Base-by-base conservation (phyloP, 108 stramenopile species). In the Cyclotella sp. region DNA sequence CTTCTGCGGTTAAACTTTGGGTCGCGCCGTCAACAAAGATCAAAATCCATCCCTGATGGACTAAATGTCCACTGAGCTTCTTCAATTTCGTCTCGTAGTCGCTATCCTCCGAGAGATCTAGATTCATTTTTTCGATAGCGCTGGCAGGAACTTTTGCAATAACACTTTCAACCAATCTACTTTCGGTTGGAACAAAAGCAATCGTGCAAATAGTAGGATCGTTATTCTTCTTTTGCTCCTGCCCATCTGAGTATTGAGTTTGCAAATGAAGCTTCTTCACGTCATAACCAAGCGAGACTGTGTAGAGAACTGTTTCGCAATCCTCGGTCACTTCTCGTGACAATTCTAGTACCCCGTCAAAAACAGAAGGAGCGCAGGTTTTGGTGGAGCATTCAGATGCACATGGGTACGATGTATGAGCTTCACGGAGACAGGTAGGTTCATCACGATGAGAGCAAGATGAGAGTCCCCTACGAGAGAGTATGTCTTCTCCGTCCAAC, bases 241-340 rank as follows among this genome's bases (percentile, higher is more conserved):
- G 69, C 9, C 87, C 87, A 58, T 91, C 87, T 61, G 76, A 82
- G 72, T 87, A 89, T 63, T 84, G 77, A 0, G 90, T 82, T 24
- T 86, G 65, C 41, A 90, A 55, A 16, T 68, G 39, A 3, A 89
- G 40, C 39, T 83, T 75, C 44, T 81, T 44, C 14, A 86, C 84
- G 57, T 90, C 77, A 43, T 79, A 74, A 10, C 86, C 90, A 57
- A 93, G 79, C n/a, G 81, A 71, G 62, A 86, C 79, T 3, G 89
- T 93, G 83, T 91, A 93, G 53, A 93, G 70, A 22, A 91, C 90
- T 60, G 84, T 70, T 40, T 89, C 85, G 59, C 93, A 93, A 29
- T 79, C 90, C 55, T 87, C 89, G 13, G 93, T 86, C 15, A 88
- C 68, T 13, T 86, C 78, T 14, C 61, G 65, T 7, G 82, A 39